Conservation (phyloP, 2,329 filamentous ascomycete genomes). For the Colletotrichum paranaense region DNA sequence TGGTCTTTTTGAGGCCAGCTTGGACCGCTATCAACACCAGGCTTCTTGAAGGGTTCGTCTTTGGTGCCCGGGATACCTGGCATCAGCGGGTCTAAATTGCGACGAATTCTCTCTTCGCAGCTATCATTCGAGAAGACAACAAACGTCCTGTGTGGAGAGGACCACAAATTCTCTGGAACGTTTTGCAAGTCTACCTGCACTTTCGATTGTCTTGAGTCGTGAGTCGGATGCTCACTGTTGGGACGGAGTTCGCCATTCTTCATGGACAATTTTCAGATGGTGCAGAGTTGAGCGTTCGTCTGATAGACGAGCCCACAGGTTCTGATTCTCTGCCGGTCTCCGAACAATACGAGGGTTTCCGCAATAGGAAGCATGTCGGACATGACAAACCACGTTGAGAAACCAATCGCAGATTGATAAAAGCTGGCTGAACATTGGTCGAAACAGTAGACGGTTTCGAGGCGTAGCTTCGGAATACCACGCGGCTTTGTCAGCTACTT, state of each 20-base stretch:
- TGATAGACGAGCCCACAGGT: not conserved
- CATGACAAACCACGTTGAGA: not conserved
- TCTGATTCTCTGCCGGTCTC: not conserved
- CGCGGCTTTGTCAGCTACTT: not conserved
- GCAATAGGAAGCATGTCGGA: not conserved
- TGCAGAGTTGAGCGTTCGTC: slow-evolving; percentile 9
- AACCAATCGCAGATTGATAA: not conserved
- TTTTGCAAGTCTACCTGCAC: not conserved
- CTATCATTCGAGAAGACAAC: not conserved
- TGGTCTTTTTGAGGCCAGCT: slow-evolving; percentile 8
- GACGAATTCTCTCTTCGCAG: not conserved
- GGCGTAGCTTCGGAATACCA: not conserved
- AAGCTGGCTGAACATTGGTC: not conserved
- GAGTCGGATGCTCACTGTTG: not conserved
- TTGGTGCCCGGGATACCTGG: not conserved
- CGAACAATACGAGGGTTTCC: not conserved
- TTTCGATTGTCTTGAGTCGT: not conserved
- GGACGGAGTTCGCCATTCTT: not conserved
- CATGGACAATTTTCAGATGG: not conserved
- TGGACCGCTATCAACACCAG: slow-evolving; percentile 13
- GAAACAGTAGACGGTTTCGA: slow-evolving; percentile 1
- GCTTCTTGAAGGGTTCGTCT: slow-evolving; percentile 17
- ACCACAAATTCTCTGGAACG: not conserved
- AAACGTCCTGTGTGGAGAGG: not conserved
- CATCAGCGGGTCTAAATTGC: not conserved